Percentiles rank a stretch among this genome's conserved stretches.
Conservation (phyloP, 176 grass and related monocot species). For the Oryza longistaminata region DNA sequence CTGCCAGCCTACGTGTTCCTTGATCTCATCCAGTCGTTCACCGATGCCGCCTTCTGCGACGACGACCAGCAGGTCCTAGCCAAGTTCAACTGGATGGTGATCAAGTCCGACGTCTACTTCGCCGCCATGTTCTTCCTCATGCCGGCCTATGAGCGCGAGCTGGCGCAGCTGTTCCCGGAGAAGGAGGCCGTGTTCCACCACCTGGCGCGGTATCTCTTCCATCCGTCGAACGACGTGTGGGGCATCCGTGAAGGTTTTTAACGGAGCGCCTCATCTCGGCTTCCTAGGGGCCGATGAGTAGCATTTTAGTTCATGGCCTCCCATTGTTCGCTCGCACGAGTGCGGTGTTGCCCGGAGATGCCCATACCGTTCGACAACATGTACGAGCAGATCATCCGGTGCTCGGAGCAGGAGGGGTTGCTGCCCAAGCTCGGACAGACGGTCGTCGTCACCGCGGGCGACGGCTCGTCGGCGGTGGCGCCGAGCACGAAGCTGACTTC, state of each 20-base stretch:
- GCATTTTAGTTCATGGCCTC: too few relatives aligned
- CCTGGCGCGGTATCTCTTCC: conserved; percentile 66
- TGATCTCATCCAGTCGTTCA: conserved; percentile 54
- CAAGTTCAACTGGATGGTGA: conserved; percentile 66
- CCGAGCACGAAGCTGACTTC: conserved; percentile 42
- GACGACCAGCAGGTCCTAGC: conserved; percentile 53
- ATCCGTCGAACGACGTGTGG: conserved; percentile 78
- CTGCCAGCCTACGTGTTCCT: conserved; percentile 58
- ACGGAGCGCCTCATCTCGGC: too few relatives aligned
- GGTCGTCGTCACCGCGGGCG: too few relatives aligned
- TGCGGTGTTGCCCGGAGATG: conserved; percentile 50
- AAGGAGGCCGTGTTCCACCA: conserved; percentile 78
- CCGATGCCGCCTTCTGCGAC: conserved; percentile 66
- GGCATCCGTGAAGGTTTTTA: too few relatives aligned
- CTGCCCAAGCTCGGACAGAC: conserved; percentile 30
- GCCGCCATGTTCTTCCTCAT: conserved; percentile 59
- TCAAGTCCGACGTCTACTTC: conserved; percentile 83
- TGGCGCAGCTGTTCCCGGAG: conserved; percentile 60
- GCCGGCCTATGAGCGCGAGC: conserved; percentile 51
- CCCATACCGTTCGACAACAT: conserved; percentile 53
- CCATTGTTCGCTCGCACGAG: too few relatives aligned
- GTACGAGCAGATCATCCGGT: conserved; percentile 53
- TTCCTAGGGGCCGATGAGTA: too few relatives aligned
- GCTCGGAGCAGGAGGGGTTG: conserved; percentile 47
- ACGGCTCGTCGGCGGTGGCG: background rate